Conservation (phyloP, 441 rosid species). For the Omphalea diandra region DNA sequence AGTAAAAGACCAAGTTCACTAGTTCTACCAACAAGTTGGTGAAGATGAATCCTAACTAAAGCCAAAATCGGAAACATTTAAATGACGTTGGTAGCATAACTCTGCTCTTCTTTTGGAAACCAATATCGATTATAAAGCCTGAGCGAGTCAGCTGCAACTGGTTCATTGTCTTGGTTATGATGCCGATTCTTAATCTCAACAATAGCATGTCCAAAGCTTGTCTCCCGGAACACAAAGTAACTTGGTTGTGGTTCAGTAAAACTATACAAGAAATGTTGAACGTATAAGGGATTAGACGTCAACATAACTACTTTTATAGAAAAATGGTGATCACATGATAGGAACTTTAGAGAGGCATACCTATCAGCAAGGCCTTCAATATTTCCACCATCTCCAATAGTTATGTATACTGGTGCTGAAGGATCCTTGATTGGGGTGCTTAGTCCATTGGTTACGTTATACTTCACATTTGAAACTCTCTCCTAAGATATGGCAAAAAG, state of each 20-base stretch:
- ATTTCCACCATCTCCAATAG: constrained; percentile 59
- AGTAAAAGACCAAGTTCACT: background rate
- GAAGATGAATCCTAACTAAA: too few relatives aligned
- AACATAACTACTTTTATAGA: background rate
- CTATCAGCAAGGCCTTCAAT: constrained; percentile 41
- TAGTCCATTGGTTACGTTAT: constrained; percentile 40
- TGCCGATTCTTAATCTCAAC: constrained; percentile 53
- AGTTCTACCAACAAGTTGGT: too few relatives aligned
- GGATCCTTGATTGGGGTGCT: constrained; percentile 33
- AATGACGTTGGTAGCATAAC: too few relatives aligned
- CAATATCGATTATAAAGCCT: constrained; percentile 42
- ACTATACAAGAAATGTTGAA: constrained; percentile 16
- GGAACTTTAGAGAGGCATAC: constrained; percentile 14
- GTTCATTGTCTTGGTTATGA: constrained; percentile 38
- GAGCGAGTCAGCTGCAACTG: constrained; percentile 36
- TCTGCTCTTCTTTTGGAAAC: constrained; percentile 36
- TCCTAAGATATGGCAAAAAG: too few relatives aligned
- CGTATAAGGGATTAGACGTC: background rate
- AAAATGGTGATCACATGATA: too few relatives aligned
- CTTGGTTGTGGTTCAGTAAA: constrained; percentile 38
- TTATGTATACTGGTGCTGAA: constrained; percentile 49
- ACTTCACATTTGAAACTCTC: constrained; percentile 39
- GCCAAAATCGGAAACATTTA: too few relatives aligned
- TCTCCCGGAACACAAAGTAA: constrained; percentile 46
- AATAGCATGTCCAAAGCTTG: constrained; percentile 54